Evolutionary conservation across 805 yeast genomes (phyloP).

Genomic region (Saccharomycopsis schoenii): DNA sequence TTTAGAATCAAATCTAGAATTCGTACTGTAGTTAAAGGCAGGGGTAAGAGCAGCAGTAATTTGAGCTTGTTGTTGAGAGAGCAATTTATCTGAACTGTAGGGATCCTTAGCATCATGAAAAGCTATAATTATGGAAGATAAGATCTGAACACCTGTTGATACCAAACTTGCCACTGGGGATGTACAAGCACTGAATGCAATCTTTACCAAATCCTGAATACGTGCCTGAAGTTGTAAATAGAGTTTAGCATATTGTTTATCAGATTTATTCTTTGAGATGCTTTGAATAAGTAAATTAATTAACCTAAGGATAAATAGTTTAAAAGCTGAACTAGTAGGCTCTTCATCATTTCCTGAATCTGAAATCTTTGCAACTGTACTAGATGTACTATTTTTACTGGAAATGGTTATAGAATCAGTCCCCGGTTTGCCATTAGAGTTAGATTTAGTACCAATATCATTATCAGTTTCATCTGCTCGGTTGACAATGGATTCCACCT

Average conservation of each 20-base stretch:
- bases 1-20: constrained; percentile 46
- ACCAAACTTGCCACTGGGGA: constrained; percentile 54
- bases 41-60: constrained; percentile 85
- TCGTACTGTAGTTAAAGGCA: constrained; percentile 50
- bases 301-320: constrained; percentile 35
- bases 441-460: constrained; percentile 18
- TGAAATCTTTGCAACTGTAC: neutral
- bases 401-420: constrained; percentile 13
- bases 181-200: constrained; percentile 76
- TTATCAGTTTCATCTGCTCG: constrained; percentile 22
- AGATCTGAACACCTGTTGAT: constrained; percentile 52
- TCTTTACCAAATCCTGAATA: constrained; percentile 58
- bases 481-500: constrained; percentile 35
- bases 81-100: constrained; percentile 55
- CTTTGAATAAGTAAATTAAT: constrained; percentile 34
- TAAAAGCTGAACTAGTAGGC: constrained; percentile 49
- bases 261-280: constrained; percentile 22
- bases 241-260: constrained; percentile 28
- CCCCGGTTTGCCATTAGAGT: constrained; percentile 14
- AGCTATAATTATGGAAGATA: constrained; percentile 51
- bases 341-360: constrained; percentile 28
- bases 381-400: constrained; percentile 19
- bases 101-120: constrained; percentile 63
- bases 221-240: constrained; percentile 33
- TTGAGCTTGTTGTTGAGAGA: constrained; percentile 93